Evolutionary conservation across 305 asterid species (phyloP), one percentile per base, ranked within the genome.

Genomic region (Rubia balearica): DNA sequence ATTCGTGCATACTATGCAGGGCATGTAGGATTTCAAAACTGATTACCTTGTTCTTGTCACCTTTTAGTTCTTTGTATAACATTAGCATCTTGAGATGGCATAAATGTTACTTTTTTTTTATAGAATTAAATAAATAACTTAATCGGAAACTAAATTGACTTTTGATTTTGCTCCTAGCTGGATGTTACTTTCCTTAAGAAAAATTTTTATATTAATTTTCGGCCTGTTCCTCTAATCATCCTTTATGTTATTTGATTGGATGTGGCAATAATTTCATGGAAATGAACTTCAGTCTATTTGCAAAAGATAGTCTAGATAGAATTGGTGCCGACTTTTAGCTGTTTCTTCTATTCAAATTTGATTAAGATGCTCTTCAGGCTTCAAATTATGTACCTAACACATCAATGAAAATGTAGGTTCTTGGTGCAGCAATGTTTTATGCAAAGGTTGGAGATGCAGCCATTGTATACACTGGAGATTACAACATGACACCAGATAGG

Each of bases 371-470:
- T 38, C 42, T 40, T 36, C 16, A 59, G 30, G 16, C 21, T 5
- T 45, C 27, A 40, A 64, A 56, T 51, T 7, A 24, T 33, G 7
- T 73, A 16, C 60, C 43, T 74, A 51, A 60, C 45, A 13, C 21
- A 42, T 24, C 61, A 48, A 71, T 24, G 73, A 22, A 67, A 48
- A 68, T 71, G 75, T 75, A 91, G 96, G 98, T 92, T 77, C 89
- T 92, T 76, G 98, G 98, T 67, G 98, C 98, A 60, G 98, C 96
- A 74, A 92, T 92, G 98, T 87, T 92, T 84, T 87, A 92, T 85
- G 96, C 93, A 82, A 92, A 81, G 84, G 96, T 89, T 75, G 95
- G 98, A 75, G 94, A 92, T 83, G 81, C 96, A 67, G 83, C 96
- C 73, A 71, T 92, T 60, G 89, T 92, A 70, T 92, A 92, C 74